Evolutionary conservation across 2,329 filamentous ascomycete genomes (phyloP), one percentile per base, ranked within the genome.

Genomic region (Colletotrichum sidae): DNA sequence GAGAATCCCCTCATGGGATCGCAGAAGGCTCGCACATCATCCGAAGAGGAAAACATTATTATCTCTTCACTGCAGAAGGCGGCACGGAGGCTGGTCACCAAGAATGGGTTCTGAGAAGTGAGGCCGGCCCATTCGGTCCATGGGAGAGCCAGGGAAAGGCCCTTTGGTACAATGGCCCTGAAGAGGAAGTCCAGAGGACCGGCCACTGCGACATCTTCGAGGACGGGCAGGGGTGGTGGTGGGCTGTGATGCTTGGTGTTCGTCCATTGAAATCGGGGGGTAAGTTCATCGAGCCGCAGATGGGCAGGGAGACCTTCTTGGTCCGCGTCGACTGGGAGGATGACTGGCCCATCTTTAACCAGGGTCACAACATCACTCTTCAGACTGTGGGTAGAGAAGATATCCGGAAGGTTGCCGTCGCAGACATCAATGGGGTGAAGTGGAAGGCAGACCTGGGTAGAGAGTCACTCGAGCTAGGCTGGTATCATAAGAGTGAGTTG

Each of bases 261-360:
- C 73, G 82, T 33, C 81, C 81, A 2, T 67, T 74, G 3, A 72
- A 58, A 66, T 70, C 65, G 9, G 68, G 67, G 7, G 70, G 67
- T 2, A 60, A 50, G 13, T 80, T 75, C 71, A 66, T 79, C 33
- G 75, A 78, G 44, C 82, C 80, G 10, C 78, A 81, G 11, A 75
- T 84, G 58, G 81, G 81, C 78, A 64, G 64, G 13, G 84, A 86
- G 69, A 82, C 83, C 0, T 85, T 86, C 59, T 70, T 87, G 1
- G 79, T 84, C 11, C 78, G 79, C 1, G 76, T 86, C 0, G 75
- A 80, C 6, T 87, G 84, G 84, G 71, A 78, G 8, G 73, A 85
- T 46, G 80, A 82, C 64, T 86, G 84, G 83, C 84, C 84, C 0
- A 70, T 85, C 0, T 79, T 86, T 63, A 85, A 86, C 56, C 72